phyloP scores from a whole-genome alignment of 192 early-diverging fungal species.

The Linnemannia exigua region DNA sequence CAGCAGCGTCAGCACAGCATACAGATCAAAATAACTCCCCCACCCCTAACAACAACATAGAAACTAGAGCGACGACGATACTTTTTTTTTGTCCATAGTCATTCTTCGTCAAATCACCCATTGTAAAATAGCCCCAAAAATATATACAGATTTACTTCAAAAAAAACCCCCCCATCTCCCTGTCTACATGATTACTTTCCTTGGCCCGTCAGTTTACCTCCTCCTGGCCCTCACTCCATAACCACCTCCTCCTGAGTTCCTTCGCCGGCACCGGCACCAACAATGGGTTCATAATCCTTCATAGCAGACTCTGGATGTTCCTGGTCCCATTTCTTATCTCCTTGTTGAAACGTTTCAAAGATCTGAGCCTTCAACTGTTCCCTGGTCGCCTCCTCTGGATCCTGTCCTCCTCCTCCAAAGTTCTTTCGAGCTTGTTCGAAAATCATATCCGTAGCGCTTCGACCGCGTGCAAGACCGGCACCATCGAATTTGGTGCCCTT shows the following conservation, averaged over 20 bases:
- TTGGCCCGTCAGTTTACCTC: neutral
- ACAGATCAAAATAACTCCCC: conserved; percentile 1
- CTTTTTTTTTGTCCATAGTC: conserved; percentile 15
- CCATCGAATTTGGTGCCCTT: neutral
- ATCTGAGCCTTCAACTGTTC: neutral
- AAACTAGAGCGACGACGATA: conserved; percentile 1
- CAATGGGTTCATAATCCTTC: neutral
- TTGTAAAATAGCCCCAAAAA: conserved; percentile 29
- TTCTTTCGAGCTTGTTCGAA: neutral
- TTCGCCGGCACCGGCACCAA: neutral
- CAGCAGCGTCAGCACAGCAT: too few species aligned
- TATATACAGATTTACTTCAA: neutral
- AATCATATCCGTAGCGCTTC: neutral
- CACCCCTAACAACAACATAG: too few species aligned
- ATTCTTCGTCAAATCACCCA: neutral
- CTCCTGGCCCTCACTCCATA: neutral
- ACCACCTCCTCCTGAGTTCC: neutral
- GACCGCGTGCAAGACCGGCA: neutral
- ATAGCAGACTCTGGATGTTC: neutral
- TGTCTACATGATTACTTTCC: neutral
- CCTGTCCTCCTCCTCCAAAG: neutral
- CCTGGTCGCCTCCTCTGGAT: neutral
- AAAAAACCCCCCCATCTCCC: neutral
- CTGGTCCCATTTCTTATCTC: neutral
- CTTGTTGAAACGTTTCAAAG: neutral